Conservation (phyloP, 176 grass and related monocot genomes). For the Aegilops sharonensis region DNA sequence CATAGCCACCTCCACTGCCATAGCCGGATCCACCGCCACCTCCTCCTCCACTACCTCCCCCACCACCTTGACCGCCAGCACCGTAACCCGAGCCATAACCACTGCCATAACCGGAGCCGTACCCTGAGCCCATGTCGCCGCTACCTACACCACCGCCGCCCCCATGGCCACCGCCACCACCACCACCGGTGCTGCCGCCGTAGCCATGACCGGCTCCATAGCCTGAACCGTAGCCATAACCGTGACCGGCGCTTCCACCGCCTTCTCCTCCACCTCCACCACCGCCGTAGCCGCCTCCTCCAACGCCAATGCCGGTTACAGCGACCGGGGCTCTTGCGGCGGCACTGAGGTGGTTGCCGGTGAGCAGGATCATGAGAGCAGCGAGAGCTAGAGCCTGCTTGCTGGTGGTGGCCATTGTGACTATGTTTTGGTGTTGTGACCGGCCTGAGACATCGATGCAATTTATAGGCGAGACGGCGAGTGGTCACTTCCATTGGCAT, state of each 20-base stretch:
- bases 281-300: not conserved
- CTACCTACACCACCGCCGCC: not conserved
- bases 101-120: not conserved
- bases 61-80: not conserved
- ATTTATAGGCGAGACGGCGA: not conserved
- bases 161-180: too few relatives aligned
- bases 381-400: not conserved
- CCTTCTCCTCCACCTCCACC: not conserved
- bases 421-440: not conserved
- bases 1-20: not conserved
- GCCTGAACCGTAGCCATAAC: not conserved
- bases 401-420: constrained; percentile 1
- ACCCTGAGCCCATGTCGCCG: not conserved
- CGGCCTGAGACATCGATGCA: not conserved
- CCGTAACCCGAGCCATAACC: not conserved
- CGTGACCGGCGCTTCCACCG: not conserved
- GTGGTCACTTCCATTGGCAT: not conserved
- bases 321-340: not conserved
- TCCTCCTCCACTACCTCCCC: not conserved
- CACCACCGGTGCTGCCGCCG: not conserved
- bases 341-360: not conserved
- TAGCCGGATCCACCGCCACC: not conserved
- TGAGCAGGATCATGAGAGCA: not conserved
- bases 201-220: not conserved
- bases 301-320: not conserved